Evolutionary conservation across 345 rosid species (phyloP).

Genomic region (Eucalyptus rudis): DNA sequence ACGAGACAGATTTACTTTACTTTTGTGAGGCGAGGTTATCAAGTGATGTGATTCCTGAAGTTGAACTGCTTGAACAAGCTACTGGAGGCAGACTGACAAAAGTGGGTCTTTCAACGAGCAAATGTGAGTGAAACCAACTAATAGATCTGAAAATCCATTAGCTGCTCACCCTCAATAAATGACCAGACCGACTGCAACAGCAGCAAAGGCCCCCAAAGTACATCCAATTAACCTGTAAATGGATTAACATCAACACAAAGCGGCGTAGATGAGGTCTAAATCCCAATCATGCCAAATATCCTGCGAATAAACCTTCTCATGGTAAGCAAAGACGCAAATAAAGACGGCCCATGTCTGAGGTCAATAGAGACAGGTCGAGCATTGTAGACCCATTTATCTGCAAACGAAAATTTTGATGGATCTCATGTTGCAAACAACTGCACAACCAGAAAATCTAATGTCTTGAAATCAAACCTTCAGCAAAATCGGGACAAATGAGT

Average conservation of each 20-base stretch:
- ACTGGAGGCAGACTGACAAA: neutral
- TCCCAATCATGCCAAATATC: neutral
- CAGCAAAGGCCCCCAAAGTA: constrained; percentile 66
- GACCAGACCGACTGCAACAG: constrained; percentile 52
- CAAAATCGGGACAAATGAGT: constrained; percentile 66
- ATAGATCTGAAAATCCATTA: neutral
- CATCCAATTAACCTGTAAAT: constrained; percentile 64
- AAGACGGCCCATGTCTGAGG: constrained; percentile 91
- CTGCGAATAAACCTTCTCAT: constrained; percentile 46
- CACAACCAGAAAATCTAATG: neutral
- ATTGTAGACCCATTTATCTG: constrained; percentile 80
- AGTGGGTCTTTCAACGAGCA: neutral
- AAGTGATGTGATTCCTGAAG: neutral
- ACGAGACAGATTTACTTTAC: neutral
- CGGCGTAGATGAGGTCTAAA: neutral
- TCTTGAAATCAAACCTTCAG: constrained; percentile 45
- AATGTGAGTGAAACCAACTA: neutral
- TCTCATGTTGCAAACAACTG: neutral
- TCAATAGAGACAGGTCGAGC: constrained; percentile 80
- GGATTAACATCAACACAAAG: neutral
- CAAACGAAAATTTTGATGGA: neutral
- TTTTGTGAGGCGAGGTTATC: neutral
- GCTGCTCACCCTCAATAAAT: constrained; percentile 53
- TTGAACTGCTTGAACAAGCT: neutral
- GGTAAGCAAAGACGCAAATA: constrained; percentile 77